Base-by-base conservation (phyloP, 2,329 filamentous ascomycete genomes). In the Sclerotinia trifoliorum region DNA sequence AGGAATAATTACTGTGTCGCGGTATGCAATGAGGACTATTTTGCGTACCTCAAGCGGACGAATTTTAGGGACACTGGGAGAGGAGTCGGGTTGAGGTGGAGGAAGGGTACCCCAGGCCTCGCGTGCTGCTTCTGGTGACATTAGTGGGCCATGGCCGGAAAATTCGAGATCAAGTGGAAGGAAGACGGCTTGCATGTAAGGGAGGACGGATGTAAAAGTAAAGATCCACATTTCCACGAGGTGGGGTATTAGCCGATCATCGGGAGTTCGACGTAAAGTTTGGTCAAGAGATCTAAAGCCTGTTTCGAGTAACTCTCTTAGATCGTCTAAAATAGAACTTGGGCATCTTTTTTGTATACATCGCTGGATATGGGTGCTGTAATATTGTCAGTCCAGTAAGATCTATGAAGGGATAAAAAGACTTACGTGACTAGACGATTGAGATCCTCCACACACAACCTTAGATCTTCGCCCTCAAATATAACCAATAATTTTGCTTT, bases 151-250 rank as follows among this genome's bases (percentile, higher is more conserved):
- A 58, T 86, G 86, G 7, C 94, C 95, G 65, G 92, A 90, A 77
- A 99, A 96, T 77, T 99, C 95, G 15, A 97, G 86, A 76, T 99
- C 95, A 1, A 99, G 81, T 0, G 94, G 95, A 1, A 99, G 82
- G 77, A 99, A 97, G 0, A 97, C 94, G 1, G 94, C 93, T 80
- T 98, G 94, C 74, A 99, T 89, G 76, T 97, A 98, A 0, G 95
- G 95, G 6, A 98, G 80, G 49, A 98, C 92, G 8, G 87, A 91
- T 3, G 93, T 94, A 75, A 97, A 97, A 0, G 95, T 94, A 58
- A 95, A 89, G 69, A 96, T 87, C 95, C 95, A 99, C 76, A 97
- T 88, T 77, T 97, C 93, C 2, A 97, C 94, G 0, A 99, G 83
- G 67, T 93, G 88, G 0, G 93, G 92, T 29, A 98, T 93, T n/a